Percentiles rank a stretch among this genome's conserved stretches.
Evolutionary conservation across 768 basidiomycete species (phyloP).

Genomic region (Amyloporia xantha): DNA sequence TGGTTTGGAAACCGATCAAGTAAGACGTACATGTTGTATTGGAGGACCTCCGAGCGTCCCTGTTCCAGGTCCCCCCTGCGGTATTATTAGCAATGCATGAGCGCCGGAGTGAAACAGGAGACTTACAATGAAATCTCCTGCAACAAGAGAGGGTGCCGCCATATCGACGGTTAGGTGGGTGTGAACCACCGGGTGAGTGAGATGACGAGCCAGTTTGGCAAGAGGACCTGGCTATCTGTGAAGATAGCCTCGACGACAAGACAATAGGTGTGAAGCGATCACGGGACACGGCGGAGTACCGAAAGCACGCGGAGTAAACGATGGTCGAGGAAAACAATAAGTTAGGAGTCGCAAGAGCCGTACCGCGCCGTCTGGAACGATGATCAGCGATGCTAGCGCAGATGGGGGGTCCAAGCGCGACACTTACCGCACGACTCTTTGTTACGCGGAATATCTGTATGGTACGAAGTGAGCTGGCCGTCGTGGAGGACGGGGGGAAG

Average conservation of each 20-base stretch:
- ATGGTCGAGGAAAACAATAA: neutral
- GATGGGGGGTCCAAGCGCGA: neutral
- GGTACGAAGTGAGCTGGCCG: neutral
- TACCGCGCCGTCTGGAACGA: neutral
- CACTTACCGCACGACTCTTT: neutral
- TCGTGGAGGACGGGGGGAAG: neutral
- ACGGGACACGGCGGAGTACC: neutral
- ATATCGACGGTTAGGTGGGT: neutral
- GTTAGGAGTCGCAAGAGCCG: neutral
- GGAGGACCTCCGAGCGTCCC: slow-evolving; percentile 18
- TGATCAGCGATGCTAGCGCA: neutral
- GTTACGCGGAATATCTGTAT: neutral
- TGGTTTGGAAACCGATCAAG: neutral
- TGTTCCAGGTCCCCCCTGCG: slow-evolving; percentile 16
- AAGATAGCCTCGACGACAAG: neutral
- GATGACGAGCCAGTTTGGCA: slow-evolving; percentile 8
- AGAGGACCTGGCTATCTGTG: slow-evolving; percentile 3
- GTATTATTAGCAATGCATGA: slow-evolving; percentile 10
- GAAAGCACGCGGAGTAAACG: neutral
- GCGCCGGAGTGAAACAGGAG: slow-evolving; percentile 4
- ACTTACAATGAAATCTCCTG: slow-evolving; percentile 10
- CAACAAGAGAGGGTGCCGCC: neutral
- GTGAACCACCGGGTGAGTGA: neutral
- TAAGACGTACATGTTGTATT: slow-evolving; percentile 13
- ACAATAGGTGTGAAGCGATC: neutral